Evolutionary conservation across 2,329 filamentous ascomycete species (phyloP).

Genomic region (Aspergillus fijiensis): DNA sequence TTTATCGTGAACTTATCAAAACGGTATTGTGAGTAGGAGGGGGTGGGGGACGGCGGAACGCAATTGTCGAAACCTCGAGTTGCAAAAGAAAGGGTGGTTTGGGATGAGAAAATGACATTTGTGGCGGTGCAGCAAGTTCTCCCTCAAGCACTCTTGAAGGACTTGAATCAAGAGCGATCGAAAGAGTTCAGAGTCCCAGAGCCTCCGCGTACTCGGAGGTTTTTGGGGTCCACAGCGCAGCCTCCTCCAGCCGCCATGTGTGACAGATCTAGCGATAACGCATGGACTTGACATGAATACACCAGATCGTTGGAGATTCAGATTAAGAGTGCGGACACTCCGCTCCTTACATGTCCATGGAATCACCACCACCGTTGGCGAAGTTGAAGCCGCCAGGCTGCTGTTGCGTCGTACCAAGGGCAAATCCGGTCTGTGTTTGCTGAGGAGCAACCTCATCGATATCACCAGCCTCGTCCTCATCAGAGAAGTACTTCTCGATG

Average conservation of each 20-base stretch:
- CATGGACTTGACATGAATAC: slow-evolving; percentile 15
- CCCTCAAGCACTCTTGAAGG: not conserved
- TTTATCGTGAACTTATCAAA: slow-evolving; percentile 43
- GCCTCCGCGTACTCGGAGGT: slow-evolving; percentile 13
- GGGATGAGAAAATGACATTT: not conserved
- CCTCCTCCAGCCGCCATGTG: slow-evolving; percentile 5
- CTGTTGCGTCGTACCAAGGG: slow-evolving; percentile 62
- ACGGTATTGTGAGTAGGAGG: slow-evolving; percentile 18
- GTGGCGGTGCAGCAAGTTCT: not conserved
- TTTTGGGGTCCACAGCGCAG: slow-evolving; percentile 3
- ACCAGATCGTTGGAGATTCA: slow-evolving; percentile 12
- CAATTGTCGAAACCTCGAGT: slow-evolving; percentile 5
- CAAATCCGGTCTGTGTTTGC: slow-evolving; percentile 73
- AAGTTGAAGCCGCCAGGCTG: slow-evolving; percentile 87
- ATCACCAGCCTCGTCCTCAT: slow-evolving; percentile 84
- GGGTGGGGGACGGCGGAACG: slow-evolving; percentile 10
- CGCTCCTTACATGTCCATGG: slow-evolving; percentile 68
- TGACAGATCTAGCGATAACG: slow-evolving; percentile 16
- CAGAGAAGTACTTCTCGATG: slow-evolving; percentile 99
- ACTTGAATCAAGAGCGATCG: slow-evolving; percentile 4
- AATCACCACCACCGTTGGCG: slow-evolving; percentile 68
- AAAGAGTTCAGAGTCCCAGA: slow-evolving; percentile 5
- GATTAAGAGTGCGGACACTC: slow-evolving; percentile 17
- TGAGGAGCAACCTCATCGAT: slow-evolving; percentile 77
- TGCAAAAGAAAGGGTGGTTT: slow-evolving; percentile 20